Base-by-base conservation (phyloP, 345 rosid genomes). In the Aquilaria malaccensis region DNA sequence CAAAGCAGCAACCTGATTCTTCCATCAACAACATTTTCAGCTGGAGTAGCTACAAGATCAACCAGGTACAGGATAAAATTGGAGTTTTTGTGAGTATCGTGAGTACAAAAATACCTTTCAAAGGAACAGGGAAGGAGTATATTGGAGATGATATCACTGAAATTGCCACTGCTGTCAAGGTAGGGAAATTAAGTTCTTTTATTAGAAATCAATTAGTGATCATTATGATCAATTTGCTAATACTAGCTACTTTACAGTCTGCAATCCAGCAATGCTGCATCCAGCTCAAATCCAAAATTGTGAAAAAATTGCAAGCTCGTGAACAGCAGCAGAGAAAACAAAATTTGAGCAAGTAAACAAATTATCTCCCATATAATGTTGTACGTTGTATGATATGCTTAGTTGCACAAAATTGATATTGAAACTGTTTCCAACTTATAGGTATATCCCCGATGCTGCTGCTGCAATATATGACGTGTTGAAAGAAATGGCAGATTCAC, bases 41-140 rank as follows among this genome's bases (percentile, higher is more conserved):
- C 74, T 93, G 98, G 97, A 81, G 54, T 64, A 85, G 80, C 77
- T 93, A 93, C 84, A 93, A 87, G 87, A 87, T 93, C 69, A 89
- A 88, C 82, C 97, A 93, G 66, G 69, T 79, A 15, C 97, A 87
- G 66, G 98, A 93, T 58, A 89, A 85, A 72, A 80, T 89, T 30
- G 97, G 98, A 31, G 98, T 87, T 67, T 93, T 93, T 55, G 96
- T 89, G 58, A 93, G 97, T 82, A 79, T 89, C 37, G 96, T 93
- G 52, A 93, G 97, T 80, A 93, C 98, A 61, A 93, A 93, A 76
- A 87, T 89, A 57, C 98, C 98, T 11, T 93, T 93, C 71, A 93
- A 93, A 72, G 98, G 97, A 50, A 93, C 97, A 9, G 98, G 98
- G 53, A 89, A 89, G 76, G 98, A 93, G 69, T 93, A 89, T 61